Base-by-base conservation (phyloP, 2,329 filamentous ascomycete genomes). In the Aureobasidium sp. region DNA sequence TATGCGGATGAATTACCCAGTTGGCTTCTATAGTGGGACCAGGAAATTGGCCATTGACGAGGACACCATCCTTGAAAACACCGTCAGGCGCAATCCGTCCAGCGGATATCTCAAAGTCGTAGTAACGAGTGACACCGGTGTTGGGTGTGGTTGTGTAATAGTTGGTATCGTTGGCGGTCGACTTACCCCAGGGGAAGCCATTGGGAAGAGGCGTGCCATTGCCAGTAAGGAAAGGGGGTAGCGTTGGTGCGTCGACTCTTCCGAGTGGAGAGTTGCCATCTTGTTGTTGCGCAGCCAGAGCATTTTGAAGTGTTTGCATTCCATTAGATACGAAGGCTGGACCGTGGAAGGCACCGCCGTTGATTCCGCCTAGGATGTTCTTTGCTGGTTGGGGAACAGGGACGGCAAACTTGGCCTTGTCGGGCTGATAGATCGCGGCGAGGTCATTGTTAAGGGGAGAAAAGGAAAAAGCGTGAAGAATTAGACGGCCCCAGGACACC, bases 41-140 rank as follows among this genome's bases (percentile, higher is more conserved):
- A 0, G 88, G 88, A 64, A 83, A 87, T 47, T 84, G 80, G 8
- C 82, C 83, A 69, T 88, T 87, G 69, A 89, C 58, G 22, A 67
- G 57, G 11, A 68, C 29, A 63, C 64, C 70, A 27, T 64, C 34
- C 42, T 65, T 67, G 42, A 69, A 65, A 0, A 74, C 70, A 44
- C 73, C 72, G 61, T 75, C 73, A 2, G 72, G 72, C 6, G 67
- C 60, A 20, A 74, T 70, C 31, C 63, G 70, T 45, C 67, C 64
- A 27, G 66, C 57, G 20, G 67, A 67, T 56, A 74, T 64, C 1
- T 66, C 69, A 56, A 73, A 73, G 59, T 70, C 66, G 64, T 74
- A 74, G 47, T 67, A 65, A 36, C 70, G 65, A 17, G 72, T 74
- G 20, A 71, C 65, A 31, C 73, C 73, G 55, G 72, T 74, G 31